Evolutionary conservation across 192 early-diverging fungal species (phyloP), one percentile per base, ranked within the genome.

Genomic region (Podila minutissima): DNA sequence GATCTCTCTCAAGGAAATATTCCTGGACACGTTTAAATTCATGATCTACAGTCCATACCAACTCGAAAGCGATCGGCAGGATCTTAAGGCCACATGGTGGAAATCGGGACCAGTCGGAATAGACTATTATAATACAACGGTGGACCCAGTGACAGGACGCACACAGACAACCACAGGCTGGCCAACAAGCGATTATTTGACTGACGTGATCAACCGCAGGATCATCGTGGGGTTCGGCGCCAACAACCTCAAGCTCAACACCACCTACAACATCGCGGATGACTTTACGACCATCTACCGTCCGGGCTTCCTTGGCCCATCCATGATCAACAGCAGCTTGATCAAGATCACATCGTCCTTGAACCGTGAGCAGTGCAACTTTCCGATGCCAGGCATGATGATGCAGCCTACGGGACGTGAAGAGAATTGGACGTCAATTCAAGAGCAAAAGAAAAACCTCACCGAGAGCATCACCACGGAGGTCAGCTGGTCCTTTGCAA

Each of bases 41-140:
- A 17, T 41, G 62, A 69, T 81, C 38, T 81, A 81, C 33, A 73
- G 33, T 29, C 77, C 77, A 15, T 28, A 22, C 5, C 53, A 31
- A 22, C 41, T 73, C 22, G 32, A 81, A 48, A 28, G 15, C 38
- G 77, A 81, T 6, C 66, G 77, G 8, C 32, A 53, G 15, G 71
- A 81, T 48, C 26, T 81, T 1, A 1, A 37, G 5, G 6, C 49
- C 4, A 69, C 26, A n/a, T 81, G 77, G 77, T 81, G 77, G 77
- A 68, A 61, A 41, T 3, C n/a, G n/a, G 55, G 62, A 15, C 46
- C 31, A 10, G 77, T 81, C n/a, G 77, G 77, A 10, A 9, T 69
- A 13, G 77, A 81, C 55, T 81, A 81, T 41, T 81, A 81, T 46
- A 81, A 81, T 15, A 73, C 71, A 3, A 69, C 77, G 2, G 62